Evolutionary conservation across 176 grass and related monocot genomes (phyloP).

Genomic region (Secale cereale): DNA sequence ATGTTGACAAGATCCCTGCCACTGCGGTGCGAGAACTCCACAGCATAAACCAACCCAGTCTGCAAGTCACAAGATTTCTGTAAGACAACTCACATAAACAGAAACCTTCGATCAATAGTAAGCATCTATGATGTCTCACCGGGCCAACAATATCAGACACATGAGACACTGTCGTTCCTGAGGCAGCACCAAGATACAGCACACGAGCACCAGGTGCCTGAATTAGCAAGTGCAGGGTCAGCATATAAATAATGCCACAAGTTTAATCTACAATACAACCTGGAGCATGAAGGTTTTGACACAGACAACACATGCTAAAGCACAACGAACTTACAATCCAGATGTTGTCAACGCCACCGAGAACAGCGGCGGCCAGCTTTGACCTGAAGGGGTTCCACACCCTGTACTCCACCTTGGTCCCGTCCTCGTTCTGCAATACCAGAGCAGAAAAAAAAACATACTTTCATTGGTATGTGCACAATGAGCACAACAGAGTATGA

Average conservation of each 20-base stretch:
- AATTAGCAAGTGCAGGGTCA: not conserved
- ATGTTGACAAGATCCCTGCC: constrained; percentile 94
- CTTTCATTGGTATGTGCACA: not conserved
- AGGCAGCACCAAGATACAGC: constrained; percentile 86
- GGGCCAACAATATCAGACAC: constrained; percentile 91
- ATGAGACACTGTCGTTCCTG: constrained; percentile 81
- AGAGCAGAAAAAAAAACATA: not conserved
- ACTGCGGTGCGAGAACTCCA: constrained; percentile 94
- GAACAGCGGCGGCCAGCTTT: constrained; percentile 77
- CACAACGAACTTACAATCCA: constrained; percentile 61
- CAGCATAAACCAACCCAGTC: constrained; percentile 79
- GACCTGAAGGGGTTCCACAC: constrained; percentile 91
- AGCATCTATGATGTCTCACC: constrained; percentile 26
- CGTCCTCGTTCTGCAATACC: constrained; percentile 64
- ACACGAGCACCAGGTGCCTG: constrained; percentile 73
- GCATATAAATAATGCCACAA: not conserved
- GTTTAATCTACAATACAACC: not conserved
- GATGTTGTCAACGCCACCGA: constrained; percentile 81
- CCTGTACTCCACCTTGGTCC: constrained; percentile 74
- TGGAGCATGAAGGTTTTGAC: rapidly evolving
- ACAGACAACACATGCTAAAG: not conserved
- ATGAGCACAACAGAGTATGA: too few relatives aligned
- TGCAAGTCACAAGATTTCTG: not conserved
- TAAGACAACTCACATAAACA: not conserved
- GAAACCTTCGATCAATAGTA: rapidly evolving